A percentile compares a stretch with the other conserved stretches of the same genome.
phyloP scores from a whole-genome alignment of 2,329 filamentous ascomycete genomes.

The Rutstroemia sp. region DNA sequence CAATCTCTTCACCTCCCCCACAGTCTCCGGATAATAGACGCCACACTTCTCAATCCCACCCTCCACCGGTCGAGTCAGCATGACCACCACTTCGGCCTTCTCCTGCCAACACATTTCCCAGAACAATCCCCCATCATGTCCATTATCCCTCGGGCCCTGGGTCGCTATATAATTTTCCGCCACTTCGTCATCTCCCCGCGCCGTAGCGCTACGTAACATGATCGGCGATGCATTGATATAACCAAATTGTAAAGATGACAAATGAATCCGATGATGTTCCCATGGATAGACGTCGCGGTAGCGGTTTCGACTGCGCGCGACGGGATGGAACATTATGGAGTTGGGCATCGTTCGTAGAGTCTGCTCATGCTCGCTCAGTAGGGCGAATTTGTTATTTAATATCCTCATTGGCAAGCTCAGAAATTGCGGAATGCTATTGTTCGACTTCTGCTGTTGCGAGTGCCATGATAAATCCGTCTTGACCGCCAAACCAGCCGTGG shows the following conservation, averaged over 20 bases:
- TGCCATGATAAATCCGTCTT: conserved; percentile 1
- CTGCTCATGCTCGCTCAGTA: conserved; percentile 9
- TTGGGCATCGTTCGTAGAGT: neutral
- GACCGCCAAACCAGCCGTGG: neutral
- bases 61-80: conserved; percentile 14
- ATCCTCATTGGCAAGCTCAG: neutral
- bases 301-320: conserved; percentile 54
- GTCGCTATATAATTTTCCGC: conserved; percentile 15
- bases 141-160: conserved; percentile 11
- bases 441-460: neutral
- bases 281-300: conserved; percentile 86
- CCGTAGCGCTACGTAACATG: conserved; percentile 26
- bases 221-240: conserved; percentile 74
- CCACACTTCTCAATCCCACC: conserved; percentile 13
- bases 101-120: conserved; percentile 13
- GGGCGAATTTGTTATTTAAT: conserved; percentile 8
- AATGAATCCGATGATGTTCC: conserved; percentile 72
- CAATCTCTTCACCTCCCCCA: conserved; percentile 9
- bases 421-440: neutral
- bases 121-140: conserved; percentile 5
- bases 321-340: conserved; percentile 5
- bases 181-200: conserved; percentile 25
- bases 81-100: conserved; percentile 11
- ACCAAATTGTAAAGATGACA: conserved; percentile 65
- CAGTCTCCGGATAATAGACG: conserved; percentile 12